Evolutionary conservation across 169 alveolate species (phyloP), one percentile per base, ranked within the genome.

Genomic region (Cryptosporidium meleagridis): DNA sequence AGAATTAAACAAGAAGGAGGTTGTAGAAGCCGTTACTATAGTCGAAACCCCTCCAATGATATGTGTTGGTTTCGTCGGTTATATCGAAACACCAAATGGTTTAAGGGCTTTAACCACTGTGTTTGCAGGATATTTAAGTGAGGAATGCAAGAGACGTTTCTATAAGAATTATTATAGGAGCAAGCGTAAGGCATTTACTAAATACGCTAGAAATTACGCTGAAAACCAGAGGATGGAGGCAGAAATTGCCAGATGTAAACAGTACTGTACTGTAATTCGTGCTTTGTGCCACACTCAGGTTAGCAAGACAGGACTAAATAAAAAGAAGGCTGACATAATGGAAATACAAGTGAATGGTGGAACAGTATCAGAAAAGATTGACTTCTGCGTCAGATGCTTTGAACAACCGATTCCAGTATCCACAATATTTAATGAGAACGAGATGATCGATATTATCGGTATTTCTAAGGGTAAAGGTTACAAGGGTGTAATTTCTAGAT

Each of bases 301-400:
- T 84, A 95, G 96, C 89, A 95, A 96, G 94, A 95, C 98, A 39
- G 97, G 98, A 85, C 93, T 98, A 84, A 96, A 98, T 73, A 94
- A 96, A 95, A 97, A 97, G 94, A 99, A 99, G 96, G 99, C 99
- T 41, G 99, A 98, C 94, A 95, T 99, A 91, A 94, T 98, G 96
- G 99, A 99, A 95, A 95, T 99, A 92, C 99, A 99, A 94, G 97
- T 99, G 85, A 99, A 99, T 93, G 99, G 99, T 51, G 99, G 99
- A 0, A 85, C 97, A n/a, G 95, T 97, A 53, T 96, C 96, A 12
- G 98, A 97, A n/a, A 98, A 98, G 96, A 97, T 96, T 37, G 98
- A 97, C 85, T 99, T 95, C 95, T 98, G 97, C 59, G 95, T 93
- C 84, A 94, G 94, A 70, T 92, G 97, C 92, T 97, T 99, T 93